Percentiles rank a stretch among this genome's conserved stretches.
Evolutionary conservation across 2,329 filamentous ascomycete species (phyloP).

Genomic region (Phoma sp.): DNA sequence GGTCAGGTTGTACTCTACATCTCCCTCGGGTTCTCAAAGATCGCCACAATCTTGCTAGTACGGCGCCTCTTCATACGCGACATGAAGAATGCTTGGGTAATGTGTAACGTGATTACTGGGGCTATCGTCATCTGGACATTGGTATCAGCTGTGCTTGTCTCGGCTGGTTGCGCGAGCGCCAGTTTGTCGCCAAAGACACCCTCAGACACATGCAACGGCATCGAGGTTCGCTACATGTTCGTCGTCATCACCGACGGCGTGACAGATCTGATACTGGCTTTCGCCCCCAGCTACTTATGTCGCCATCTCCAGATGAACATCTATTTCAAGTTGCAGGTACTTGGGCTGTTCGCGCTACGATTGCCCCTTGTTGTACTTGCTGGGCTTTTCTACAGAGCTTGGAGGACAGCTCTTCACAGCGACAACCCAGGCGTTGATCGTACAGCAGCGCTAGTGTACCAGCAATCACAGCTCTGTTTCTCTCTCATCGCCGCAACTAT

Average conservation of each 20-base stretch:
- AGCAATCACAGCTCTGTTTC: slow-evolving; percentile 31
- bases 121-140: slow-evolving; percentile 30
- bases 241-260: slow-evolving; percentile 29
- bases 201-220: slow-evolving; percentile 23
- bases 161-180: slow-evolving; percentile 29
- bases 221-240: slow-evolving; percentile 25
- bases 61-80: slow-evolving; percentile 38
- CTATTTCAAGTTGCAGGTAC: slow-evolving; percentile 35
- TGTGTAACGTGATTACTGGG: slow-evolving; percentile 30
- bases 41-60: slow-evolving; percentile 34
- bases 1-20: slow-evolving; percentile 33
- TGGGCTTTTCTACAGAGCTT: slow-evolving; percentile 21
- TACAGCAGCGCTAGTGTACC: slow-evolving; percentile 25
- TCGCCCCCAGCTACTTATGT: slow-evolving; percentile 32
- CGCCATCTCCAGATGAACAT: slow-evolving; percentile 36
- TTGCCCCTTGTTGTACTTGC: slow-evolving; percentile 25
- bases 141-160: slow-evolving; percentile 24
- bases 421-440: slow-evolving; percentile 26
- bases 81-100: slow-evolving; percentile 29
- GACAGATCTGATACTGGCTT: slow-evolving; percentile 32
- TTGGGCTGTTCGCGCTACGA: slow-evolving; percentile 33
- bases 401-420: slow-evolving; percentile 16
- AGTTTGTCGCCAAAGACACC: slow-evolving; percentile 20
- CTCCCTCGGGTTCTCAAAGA: slow-evolving; percentile 36
- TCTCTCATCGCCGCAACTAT: slow-evolving; percentile 37